Evolutionary conservation across 345 rosid genomes (phyloP), one percentile per base, ranked within the genome.

Genomic region (Moringa oleifera): DNA sequence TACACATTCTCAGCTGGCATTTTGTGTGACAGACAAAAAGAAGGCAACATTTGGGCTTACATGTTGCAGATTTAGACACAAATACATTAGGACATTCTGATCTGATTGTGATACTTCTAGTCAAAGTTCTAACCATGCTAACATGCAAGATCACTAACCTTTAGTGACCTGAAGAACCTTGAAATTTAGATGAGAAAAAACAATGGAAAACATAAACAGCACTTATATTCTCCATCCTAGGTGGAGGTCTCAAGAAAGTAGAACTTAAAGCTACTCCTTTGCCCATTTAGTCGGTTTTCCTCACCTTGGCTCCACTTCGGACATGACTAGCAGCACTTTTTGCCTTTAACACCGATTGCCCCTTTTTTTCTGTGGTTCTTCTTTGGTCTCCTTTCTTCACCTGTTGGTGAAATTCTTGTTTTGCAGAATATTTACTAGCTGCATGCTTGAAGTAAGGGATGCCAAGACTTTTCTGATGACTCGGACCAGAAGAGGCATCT

Each of bases 401-500:
- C 60, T 82, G 78, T 63, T 33, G 77, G 58, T 71, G 51, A 55
- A 57, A 65, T 64, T 77, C 68, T 68, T 77, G 68, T 49, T 73
- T 63, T 57, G 77, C 64, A 24, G 68, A 58, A 21, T 36, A 68
- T 54, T 71, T 70, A 7, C 24, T 36, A 24, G 65, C 23, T 73
- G 64, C 72, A 67, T 72, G 72, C 79, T 76, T 73, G 64, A 18
- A 59, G 41, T 37, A 51, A 49, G 52, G 54, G 33, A 12, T 61
- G 22, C 52, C 51, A 57, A 20, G 54, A 17, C 52, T 59, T 54
- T n/a, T 49, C 63, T 82, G 78, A 51, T 71, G 81, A 51, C 79
- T 77, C 65, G 85, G 88, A 15, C 90, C 85, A 5, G 93, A 87
- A 20, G 89, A 84, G 45, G 93, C 93, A 67, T 87, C 93, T 24